Evolutionary conservation across 306 rosid species (phyloP).

Genomic region (Urtica urens): DNA sequence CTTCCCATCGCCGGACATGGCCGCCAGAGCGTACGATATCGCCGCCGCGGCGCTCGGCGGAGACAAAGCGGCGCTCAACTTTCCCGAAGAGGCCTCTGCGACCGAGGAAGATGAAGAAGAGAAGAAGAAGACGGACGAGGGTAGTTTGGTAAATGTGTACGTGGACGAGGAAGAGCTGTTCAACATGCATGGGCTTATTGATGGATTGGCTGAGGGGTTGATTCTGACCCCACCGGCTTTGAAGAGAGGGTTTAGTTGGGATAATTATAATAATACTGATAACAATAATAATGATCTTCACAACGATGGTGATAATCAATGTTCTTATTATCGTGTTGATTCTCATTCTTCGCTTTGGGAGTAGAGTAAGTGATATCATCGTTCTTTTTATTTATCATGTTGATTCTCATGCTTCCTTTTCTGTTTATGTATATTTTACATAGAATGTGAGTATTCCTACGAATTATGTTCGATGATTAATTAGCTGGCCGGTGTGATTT

Average conservation of each 20-base stretch:
- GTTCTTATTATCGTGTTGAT: too few relatives aligned
- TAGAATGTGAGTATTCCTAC: too few relatives aligned
- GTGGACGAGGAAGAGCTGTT: conserved; percentile 38
- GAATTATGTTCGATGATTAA: too few relatives aligned
- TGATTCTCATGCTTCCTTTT: too few relatives aligned
- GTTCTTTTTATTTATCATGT: too few relatives aligned
- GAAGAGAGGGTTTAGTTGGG: conserved; percentile 29
- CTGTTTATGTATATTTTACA: too few relatives aligned
- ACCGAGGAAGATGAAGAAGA: background rate
- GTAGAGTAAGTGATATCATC: too few relatives aligned
- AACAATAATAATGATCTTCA: too few relatives aligned
- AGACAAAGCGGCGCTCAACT: conserved; percentile 33
- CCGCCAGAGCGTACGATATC: conserved; percentile 60
- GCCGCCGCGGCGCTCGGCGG: conserved; percentile 51
- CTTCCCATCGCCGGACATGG: conserved; percentile 48
- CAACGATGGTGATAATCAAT: too few relatives aligned
- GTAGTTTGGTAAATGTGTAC: background rate
- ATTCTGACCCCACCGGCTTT: conserved; percentile 30
- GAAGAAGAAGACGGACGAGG: background rate
- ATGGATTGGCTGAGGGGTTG: conserved; percentile 39
- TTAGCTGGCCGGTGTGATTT: too few relatives aligned
- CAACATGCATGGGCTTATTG: conserved; percentile 34
- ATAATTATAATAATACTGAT: conserved; percentile 7
- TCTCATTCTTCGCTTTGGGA: too few relatives aligned
- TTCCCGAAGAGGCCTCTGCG: conserved; percentile 17